Base-by-base conservation (phyloP, 169 alveolate genomes). In the Plasmodium knowlesi region DNA sequence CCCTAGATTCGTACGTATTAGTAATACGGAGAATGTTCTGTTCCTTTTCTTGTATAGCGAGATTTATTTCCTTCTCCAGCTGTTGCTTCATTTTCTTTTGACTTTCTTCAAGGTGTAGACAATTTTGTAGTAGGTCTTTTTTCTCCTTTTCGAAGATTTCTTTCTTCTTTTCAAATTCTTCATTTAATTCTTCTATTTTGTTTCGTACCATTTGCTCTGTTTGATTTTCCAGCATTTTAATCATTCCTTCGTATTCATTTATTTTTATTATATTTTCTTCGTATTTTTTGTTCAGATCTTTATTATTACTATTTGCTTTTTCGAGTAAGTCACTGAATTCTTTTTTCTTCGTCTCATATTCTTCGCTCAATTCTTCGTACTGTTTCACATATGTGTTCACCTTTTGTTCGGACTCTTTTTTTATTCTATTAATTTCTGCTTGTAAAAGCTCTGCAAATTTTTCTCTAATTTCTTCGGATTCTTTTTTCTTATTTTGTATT, bases 221-320 rank as follows among this genome's bases (percentile, higher is more conserved):
- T 71, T 91, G 91, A 72, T 71, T 91, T 37, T 91, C 92, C 10
- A 91, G 34, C 50, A 39, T 81, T 28, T 81, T 91, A 37, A 91
- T 91, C 82, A 81, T 74, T 50, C 83, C 85, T 82, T 91, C 95
- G 53, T 91, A 91, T 28, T 91, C 95, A 50, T 82, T 81, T 81
- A 91, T 91, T 91, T 91, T 91, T 16, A 81, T 90, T 30, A 91
- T 82, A 82, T 91, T 91, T 82, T 91, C 95, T 71, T 91, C 95
- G 54, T 72, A 91, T 72, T 91, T 80, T 10, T 81, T 57, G 4
- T 90, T 91, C 50, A 91, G 22, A 1, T 91, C 82, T 73, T 91
- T 91, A 43, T 91, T 91, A 10, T 70, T 81, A 8, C 9, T 10
- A 57, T 91, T 91, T 8, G 92, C 95, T 25, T 91, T 91, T 19